Evolutionary conservation across 345 rosid species (phyloP), one percentile per base, ranked within the genome.

Genomic region (Acer saccharum): DNA sequence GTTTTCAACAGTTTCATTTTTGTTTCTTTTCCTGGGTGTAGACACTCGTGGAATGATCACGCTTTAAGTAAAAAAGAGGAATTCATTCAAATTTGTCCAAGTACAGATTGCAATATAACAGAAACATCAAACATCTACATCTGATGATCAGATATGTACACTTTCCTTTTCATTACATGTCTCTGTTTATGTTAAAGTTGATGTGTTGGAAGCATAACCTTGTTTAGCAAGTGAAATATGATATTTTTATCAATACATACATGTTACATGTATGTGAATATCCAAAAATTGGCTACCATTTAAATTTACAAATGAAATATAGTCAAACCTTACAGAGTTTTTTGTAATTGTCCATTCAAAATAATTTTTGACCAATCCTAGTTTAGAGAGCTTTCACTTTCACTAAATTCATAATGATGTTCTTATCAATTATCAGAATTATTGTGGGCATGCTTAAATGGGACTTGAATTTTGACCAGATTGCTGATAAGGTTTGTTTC

Each of bases 391-490:
- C 63, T 18, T 32, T 75, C 63, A 10, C 18, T 65, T 75, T 75
- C 71, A 52, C 65, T 52, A 12, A 3, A 14, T 13, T 25, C 10
- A 43, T 43, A 25, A 23, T 16, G 32, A 23, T 1, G 17, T 63
- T 25, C 43, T 65, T 50, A 32, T 52, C 6, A 10, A 0, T 65
- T 20, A 66, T 43, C 55, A 21, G 4, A 67, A 23, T 76, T 54
- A 76, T 76, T 57, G 39, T 54, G 10, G 16, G 50, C 6, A 12
- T 61, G 12, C n/a, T 58, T 61, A 20, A 10, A 27, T 10, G 2
- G 43, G 29, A 65, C 58, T 72, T 29, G 21, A 80, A 69, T 39
- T 64, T 74, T 75, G 67, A 65, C 71, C 48, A 3, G 27, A 6
- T 46, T n/a, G 5, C 7, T 0, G 73, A 67, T 73, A 20, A 65